phyloP scores from a whole-genome alignment of 176 grass and related monocot species.

The Ampelocalamus luodianensis region DNA sequence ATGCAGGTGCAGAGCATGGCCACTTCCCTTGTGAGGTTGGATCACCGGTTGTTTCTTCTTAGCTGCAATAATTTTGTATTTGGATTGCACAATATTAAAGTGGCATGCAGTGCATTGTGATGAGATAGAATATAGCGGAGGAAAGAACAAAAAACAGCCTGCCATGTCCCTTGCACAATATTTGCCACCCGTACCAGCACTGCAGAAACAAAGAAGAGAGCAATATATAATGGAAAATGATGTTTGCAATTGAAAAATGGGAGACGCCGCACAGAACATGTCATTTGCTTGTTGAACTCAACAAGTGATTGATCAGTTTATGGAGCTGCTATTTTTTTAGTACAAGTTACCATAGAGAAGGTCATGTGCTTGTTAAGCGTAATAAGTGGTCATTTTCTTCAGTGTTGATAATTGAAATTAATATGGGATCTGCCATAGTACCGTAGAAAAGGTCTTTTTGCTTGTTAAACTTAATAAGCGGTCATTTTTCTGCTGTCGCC shows the following conservation, averaged over 20 bases:
- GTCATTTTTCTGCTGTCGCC: neutral
- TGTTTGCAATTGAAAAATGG: neutral
- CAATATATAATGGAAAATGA: neutral
- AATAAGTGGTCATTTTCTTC: neutral
- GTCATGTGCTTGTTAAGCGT: conserved; percentile 5
- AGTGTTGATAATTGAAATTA: neutral
- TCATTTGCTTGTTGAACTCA: conserved; percentile 14
- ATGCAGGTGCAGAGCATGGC: conserved; percentile 44
- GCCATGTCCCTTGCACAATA: conserved; percentile 39
- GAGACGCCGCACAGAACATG: conserved; percentile 1
- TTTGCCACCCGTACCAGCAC: conserved; percentile 17
- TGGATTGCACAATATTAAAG: neutral
- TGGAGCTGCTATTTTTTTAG: neutral
- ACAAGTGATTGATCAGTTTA: neutral
- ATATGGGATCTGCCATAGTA: neutral
- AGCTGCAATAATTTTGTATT: conserved; percentile 43
- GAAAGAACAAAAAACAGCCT: conserved; percentile 44
- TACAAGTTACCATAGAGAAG: neutral
- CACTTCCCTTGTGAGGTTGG: conserved; percentile 51
- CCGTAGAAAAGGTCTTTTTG: neutral
- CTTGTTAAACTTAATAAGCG: neutral
- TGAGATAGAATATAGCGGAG: conserved; percentile 9
- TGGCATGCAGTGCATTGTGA: neutral
- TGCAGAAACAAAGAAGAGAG: neutral
- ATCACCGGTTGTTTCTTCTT: conserved; percentile 36